Base-by-base conservation (phyloP, 441 rosid species). In the Euphorbia celastroides region DNA sequence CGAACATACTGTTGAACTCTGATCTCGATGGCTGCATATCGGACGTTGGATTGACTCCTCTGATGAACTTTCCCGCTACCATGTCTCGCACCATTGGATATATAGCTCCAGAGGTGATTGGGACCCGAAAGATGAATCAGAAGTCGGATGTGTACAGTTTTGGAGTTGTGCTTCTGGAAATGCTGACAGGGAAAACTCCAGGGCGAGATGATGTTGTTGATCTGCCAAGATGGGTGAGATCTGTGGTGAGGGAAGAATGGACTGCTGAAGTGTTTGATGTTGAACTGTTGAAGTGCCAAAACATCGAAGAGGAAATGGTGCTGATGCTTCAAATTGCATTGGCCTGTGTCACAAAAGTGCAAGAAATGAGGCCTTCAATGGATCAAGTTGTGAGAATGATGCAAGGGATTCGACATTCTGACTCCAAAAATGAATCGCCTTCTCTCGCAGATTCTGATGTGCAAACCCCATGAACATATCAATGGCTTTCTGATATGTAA, bases 231-330 rank as follows among this genome's bases (percentile, higher is more conserved):
- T 93, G 99, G 99, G 99, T 93, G 48, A 88, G 76, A 66, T 93
- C 97, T 0, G 96, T 93, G 27, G 98, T 93, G 6, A 77, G 93
- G 5, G 97, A 93, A 71, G 98, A 89, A 69, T 93, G 99, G 99
- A 91, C 99, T 2, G 96, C 99, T 0, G 99, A 89, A 78, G 99
- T 93, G 1, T 93, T 93, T 25, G 99, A 93, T 0, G 89, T 84
- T 23, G 99, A 93, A 83, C 77, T 93, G 2, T 79, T 86, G 89
- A 76, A 88, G 52, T 80, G 84, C 60, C 90, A 79, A 26, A 85
- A 86, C 81, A 82, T 86, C 0, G 97, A 93, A 66, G 99, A 93
- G 72, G 97, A 93, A 74, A 91, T 91, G 99, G 99, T 93, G 60
- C 97, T 88, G 77, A 79, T 93, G 75, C 81, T 93, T 27, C 98